Evolutionary conservation across 2,329 filamentous ascomycete species (phyloP), one percentile per base, ranked within the genome.

Genomic region (Atkinsonella hypoxylon): DNA sequence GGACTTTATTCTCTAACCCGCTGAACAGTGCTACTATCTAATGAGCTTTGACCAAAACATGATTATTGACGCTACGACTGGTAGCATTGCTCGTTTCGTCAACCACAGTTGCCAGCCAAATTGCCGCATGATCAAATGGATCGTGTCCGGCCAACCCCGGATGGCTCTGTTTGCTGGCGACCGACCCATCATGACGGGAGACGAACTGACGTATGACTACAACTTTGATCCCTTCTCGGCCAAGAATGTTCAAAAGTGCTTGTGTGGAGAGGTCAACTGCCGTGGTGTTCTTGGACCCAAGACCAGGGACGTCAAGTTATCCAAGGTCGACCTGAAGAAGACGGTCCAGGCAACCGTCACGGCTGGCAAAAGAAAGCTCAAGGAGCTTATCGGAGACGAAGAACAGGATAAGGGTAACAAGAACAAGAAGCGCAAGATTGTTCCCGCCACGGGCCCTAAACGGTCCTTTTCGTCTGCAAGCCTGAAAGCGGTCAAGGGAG

Each of bases 41-140:
- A 98, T 98, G 93, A 89, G 89, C 51, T 96, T 97, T 64, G 90
- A 97, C 63, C 89, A 96, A 67, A 93, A 94, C 67, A 93, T 97
- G 82, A 95, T 97, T 61, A 95, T 98, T 57, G 93, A 98, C 70
- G 93, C 91, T 34, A 96, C 90, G 30, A 89, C 88, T 51, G 93
- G 93, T 60, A 95, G 88, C 57, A 95, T 97, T 67, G 91, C 93
- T 61, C 86, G 93, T 51, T 98, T 98, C 66, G 90, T 98, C 65
- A 98, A 98, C 64, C 93, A 98, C 67, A 95, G 89, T 17, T 98
- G 93, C 69, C 85, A 87, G 51, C 93, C 93, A 2, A 98, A 98
- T 64, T 97, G 91, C 69, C 82, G 86, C 55, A 97, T 98, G 90
- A 89, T 95, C 61, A 97, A 96, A 67, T 95, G 89, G 89, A 91